Evolutionary conservation across 345 rosid species (phyloP).

Genomic region (Streptanthus diversifolius): DNA sequence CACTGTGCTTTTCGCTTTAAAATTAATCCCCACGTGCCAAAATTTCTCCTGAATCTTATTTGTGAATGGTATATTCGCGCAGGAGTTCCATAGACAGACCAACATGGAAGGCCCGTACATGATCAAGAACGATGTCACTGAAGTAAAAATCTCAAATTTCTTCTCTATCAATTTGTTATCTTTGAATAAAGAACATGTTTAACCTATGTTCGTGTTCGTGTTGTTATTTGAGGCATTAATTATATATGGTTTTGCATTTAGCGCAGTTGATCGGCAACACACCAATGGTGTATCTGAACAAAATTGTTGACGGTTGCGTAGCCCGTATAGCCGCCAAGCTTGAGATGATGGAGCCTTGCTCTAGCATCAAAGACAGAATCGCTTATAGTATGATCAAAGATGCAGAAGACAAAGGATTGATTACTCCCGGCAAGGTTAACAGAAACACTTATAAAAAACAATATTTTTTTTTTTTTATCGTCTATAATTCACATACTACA

Average conservation of each 20-base stretch:
- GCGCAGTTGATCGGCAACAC: constrained; percentile 59
- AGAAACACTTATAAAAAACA: neutral
- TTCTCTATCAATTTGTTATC: neutral
- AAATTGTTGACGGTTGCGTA: constrained; percentile 51
- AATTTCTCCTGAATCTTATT: neutral
- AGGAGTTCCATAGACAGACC: neutral
- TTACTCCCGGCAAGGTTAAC: constrained; percentile 57
- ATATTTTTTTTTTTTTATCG: neutral
- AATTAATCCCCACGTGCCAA: neutral
- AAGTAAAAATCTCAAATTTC: constrained; percentile 15
- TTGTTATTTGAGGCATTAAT: neutral
- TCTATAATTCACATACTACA: no score
- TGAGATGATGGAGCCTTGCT: constrained; percentile 54
- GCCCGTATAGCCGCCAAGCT: constrained; percentile 70
- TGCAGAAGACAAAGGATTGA: constrained; percentile 68
- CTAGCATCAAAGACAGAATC: constrained; percentile 59
- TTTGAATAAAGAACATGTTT: neutral
- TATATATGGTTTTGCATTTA: neutral
- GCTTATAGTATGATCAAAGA: constrained; percentile 66
- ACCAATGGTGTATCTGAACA: constrained; percentile 63
- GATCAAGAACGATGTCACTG: constrained; percentile 36
- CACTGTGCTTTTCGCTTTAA: neutral
- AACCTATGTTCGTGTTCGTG: no score
- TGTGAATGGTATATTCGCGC: neutral
- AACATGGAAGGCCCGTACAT: constrained; percentile 20